A percentile compares a stretch with the other conserved stretches of the same genome.
phyloP scores from a whole-genome alignment of 2,329 filamentous ascomycete species.

The Talaromyces verruculosus region DNA sequence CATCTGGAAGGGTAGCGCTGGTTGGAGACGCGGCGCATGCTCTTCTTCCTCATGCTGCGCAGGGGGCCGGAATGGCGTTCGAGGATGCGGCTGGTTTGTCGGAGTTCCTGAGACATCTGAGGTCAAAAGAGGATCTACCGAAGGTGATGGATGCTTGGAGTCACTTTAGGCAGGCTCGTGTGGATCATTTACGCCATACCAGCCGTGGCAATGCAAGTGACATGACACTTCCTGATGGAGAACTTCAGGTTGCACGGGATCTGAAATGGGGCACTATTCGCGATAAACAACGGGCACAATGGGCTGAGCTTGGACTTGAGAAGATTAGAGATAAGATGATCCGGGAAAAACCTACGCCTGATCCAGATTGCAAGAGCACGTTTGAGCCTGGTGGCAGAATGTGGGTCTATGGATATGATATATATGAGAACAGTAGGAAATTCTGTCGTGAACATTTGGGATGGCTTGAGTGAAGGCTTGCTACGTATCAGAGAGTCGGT shows the following conservation, averaged over 20 bases:
- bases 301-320: slow-evolving; percentile 7
- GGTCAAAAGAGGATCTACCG: slow-evolving; percentile 3
- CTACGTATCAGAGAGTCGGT: background rate
- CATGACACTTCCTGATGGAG: slow-evolving; percentile 10
- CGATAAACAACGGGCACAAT: slow-evolving; percentile 6
- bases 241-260: slow-evolving; percentile 4
- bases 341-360: background rate
- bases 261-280: slow-evolving; percentile 5
- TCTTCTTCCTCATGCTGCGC: slow-evolving; percentile 61
- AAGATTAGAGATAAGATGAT: slow-evolving; percentile 5
- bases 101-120: background rate
- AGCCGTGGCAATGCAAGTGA: slow-evolving; percentile 4
- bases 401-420: slow-evolving; percentile 9
- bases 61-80: slow-evolving; percentile 62
- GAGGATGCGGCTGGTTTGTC: slow-evolving; percentile 53
- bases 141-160: slow-evolving; percentile 8
- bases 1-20: slow-evolving; percentile 45
- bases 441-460: background rate
- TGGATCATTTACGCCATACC: slow-evolving; percentile 5
- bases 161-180: slow-evolving; percentile 3
- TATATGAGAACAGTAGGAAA: background rate
- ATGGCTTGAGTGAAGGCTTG: background rate
- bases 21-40: slow-evolving; percentile 67
- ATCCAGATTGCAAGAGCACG: slow-evolving; percentile 5
- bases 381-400: slow-evolving; percentile 8